Evolutionary conservation across 78 protist genomes (phyloP).

Genomic region (Dictyostelium capitatum): DNA sequence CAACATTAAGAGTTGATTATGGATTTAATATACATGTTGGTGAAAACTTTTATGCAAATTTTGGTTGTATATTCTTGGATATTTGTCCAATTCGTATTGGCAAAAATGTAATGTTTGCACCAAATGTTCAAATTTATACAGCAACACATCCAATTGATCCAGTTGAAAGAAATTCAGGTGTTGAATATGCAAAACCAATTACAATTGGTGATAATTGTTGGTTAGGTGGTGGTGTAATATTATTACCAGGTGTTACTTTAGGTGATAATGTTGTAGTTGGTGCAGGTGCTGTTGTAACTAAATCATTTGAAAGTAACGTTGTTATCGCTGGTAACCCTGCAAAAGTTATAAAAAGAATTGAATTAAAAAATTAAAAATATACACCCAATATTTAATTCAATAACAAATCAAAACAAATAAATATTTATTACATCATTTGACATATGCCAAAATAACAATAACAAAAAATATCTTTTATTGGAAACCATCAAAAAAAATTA

Average conservation of each 20-base stretch:
- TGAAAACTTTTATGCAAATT: constrained; percentile 54
- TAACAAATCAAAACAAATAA: too few species aligned
- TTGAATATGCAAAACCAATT: constrained; percentile 65
- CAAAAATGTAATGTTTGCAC: constrained; percentile 52
- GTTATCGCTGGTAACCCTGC: constrained; percentile 86
- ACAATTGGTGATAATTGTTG: constrained; percentile 68
- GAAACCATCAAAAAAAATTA: too few species aligned
- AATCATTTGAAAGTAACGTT: constrained; percentile 52
- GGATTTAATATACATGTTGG: constrained; percentile 76
- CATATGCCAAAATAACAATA: too few species aligned
- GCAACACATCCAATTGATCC: constrained; percentile 86
- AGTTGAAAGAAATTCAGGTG: not conserved
- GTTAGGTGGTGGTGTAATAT: constrained; percentile 69
- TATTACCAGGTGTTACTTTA: constrained; percentile 82
- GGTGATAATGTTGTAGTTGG: constrained; percentile 78
- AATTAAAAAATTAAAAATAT: too few species aligned
- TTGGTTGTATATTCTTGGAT: constrained; percentile 48
- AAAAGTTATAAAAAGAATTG: constrained; percentile 27
- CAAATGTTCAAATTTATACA: constrained; percentile 74
- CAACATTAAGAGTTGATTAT: constrained; percentile 84
- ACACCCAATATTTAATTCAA: too few species aligned
- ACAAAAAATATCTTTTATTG: too few species aligned
- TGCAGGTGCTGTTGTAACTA: constrained; percentile 87
- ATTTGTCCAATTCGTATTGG: constrained; percentile 63
- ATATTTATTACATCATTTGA: too few species aligned